Evolutionary conservation across 305 asterid species (phyloP).

Genomic region (Rubia occidens): DNA sequence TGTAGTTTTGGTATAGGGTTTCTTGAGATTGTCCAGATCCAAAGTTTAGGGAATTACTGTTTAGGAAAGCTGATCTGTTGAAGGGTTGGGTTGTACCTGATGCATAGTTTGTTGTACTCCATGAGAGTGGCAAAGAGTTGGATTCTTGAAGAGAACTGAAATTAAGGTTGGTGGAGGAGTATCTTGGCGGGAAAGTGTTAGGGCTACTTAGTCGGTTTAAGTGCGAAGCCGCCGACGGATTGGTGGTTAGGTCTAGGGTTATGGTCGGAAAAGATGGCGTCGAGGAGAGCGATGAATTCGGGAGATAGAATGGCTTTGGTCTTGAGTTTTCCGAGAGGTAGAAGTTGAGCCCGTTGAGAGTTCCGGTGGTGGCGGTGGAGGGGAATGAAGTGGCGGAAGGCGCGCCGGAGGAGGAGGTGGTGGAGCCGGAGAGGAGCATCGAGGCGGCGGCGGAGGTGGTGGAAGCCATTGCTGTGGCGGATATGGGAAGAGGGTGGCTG

Average conservation of each 20-base stretch:
- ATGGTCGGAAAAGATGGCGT: conserved; percentile 59
- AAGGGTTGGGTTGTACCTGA: conserved; percentile 19
- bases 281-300: conserved; percentile 54
- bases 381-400: conserved; percentile 14
- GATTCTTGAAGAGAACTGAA: conserved; percentile 59
- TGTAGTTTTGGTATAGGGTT: conserved; percentile 42
- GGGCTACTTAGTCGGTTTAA: conserved; percentile 25
- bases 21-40: conserved; percentile 51
- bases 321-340: conserved; percentile 22
- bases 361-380: conserved; percentile 17
- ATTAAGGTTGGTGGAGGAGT: conserved; percentile 58
- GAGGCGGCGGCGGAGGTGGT: conserved; percentile 90
- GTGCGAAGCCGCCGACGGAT: conserved; percentile 36
- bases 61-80: conserved; percentile 28
- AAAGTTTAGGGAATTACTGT: conserved; percentile 38
- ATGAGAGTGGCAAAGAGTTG: conserved; percentile 50
- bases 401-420: conserved; percentile 27
- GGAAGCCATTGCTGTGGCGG: conserved; percentile 91
- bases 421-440: conserved; percentile 69
- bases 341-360: conserved; percentile 37
- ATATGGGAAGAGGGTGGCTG: conserved; percentile 65
- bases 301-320: conserved; percentile 42
- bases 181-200: conserved; percentile 31
- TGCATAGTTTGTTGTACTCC: conserved; percentile 44
- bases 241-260: conserved; percentile 67